Evolutionary conservation across 2,329 filamentous ascomycete genomes (phyloP).

Genomic region (Whalleya microplaca): DNA sequence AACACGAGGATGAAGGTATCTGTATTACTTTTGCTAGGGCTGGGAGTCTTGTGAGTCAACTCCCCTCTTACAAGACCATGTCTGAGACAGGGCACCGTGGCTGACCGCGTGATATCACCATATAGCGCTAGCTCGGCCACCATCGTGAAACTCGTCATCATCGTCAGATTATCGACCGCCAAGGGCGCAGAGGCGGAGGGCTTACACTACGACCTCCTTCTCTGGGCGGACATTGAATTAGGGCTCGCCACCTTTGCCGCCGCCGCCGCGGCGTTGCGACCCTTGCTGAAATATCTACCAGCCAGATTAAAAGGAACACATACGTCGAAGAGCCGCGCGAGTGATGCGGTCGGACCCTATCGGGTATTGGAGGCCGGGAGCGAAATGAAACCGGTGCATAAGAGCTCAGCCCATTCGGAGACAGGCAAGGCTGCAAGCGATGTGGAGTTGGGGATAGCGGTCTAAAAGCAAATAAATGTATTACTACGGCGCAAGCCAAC

Average conservation of each 20-base stretch:
- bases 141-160: constrained; percentile 40
- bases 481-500: no score
- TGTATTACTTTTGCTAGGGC: constrained; percentile 34
- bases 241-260: constrained; percentile 38
- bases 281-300: constrained; percentile 34
- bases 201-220: constrained; percentile 37
- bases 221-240: constrained; percentile 39
- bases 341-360: constrained; percentile 15
- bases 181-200: constrained; percentile 24
- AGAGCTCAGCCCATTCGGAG: not conserved
- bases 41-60: constrained; percentile 38
- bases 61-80: no score
- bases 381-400: constrained; percentile 14
- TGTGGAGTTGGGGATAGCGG: no score
- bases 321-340: constrained; percentile 14
- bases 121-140: constrained; percentile 38
- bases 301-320: constrained; percentile 10
- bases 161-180: constrained; percentile 31
- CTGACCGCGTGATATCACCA: not conserved
- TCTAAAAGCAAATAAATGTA: not conserved
- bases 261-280: constrained; percentile 36
- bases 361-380: constrained; percentile 11
- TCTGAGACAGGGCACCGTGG: no score
- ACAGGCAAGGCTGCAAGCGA: not conserved
- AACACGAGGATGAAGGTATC: constrained; percentile 32